A percentile compares a stretch with the other conserved stretches of the same genome.
Conservation (phyloP, 768 basidiomycete species). For the Cystofilobasidium ferigula region DNA sequence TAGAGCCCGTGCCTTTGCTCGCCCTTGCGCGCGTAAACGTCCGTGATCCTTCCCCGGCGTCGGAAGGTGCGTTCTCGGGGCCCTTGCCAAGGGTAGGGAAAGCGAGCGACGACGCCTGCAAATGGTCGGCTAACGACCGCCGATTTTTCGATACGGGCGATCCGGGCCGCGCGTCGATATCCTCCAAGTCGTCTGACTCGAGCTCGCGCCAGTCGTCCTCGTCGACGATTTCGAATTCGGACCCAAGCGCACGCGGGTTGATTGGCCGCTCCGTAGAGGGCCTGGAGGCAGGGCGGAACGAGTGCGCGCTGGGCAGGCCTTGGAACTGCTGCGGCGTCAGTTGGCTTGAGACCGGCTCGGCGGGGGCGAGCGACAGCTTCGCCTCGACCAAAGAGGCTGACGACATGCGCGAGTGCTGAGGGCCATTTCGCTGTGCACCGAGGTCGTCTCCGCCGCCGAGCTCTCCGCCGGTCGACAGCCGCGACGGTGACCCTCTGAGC, state of each 20-base stretch:
- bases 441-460: neutral
- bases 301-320: too few relatives aligned
- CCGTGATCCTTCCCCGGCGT: too few relatives aligned
- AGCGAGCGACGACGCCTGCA: neutral
- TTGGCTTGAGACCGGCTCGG: neutral
- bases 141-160: neutral
- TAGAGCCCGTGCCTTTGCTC: neutral
- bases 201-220: slow-evolving; percentile 17
- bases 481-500: neutral
- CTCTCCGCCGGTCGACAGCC: neutral
- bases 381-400: too few relatives aligned
- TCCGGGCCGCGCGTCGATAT: neutral
- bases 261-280: neutral
- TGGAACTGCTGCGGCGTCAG: neutral
- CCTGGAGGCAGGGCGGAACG: neutral
- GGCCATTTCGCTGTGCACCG: neutral
- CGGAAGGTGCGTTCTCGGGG: too few relatives aligned
- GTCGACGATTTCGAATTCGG: slow-evolving; percentile 23
- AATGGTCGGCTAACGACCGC: neutral
- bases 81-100: neutral
- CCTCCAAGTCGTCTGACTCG: neutral
- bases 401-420: neutral
- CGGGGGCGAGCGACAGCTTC: neutral
- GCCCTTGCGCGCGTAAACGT: too few relatives aligned
- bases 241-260: slow-evolving; percentile 13